A percentile compares a stretch with the other conserved stretches of the same genome.
These are phyloP conservation scores for Torulaspora indica DNA, from an alignment of 805 yeast species.

Conservation along the genomic window DNA sequence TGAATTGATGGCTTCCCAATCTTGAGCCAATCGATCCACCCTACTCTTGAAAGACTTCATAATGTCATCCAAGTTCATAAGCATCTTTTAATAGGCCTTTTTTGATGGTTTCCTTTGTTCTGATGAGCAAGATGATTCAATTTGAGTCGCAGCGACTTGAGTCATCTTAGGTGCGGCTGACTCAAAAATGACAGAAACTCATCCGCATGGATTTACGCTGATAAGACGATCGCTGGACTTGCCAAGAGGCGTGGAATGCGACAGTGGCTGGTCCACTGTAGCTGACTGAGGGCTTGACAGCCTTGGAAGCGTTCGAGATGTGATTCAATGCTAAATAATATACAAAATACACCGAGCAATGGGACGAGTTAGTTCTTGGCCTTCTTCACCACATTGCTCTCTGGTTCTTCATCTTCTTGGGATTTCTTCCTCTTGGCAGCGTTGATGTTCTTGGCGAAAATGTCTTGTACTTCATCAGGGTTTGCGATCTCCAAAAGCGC, in stretches of 20 bases:
- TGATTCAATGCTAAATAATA: conserved; percentile 10
- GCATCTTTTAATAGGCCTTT: not conserved
- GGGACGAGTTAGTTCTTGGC: conserved; percentile 19
- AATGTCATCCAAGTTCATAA: conserved; percentile 14
- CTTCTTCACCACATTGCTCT: conserved; percentile 18
- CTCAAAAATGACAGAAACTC: conserved; percentile 3
- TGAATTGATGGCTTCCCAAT: conserved; percentile 16
- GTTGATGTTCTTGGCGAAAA: conserved; percentile 55
- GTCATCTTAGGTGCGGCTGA: conserved; percentile 7
- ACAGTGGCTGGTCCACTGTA: too few species aligned
- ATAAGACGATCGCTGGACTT: not conserved
- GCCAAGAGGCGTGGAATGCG: too few species aligned
- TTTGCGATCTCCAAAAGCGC: conserved; percentile 81
- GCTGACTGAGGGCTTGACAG: too few species aligned
- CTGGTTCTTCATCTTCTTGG: conserved; percentile 12
- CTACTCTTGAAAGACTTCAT: conserved; percentile 14
- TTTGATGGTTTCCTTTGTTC: not conserved
- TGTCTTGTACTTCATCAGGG: conserved; percentile 58
- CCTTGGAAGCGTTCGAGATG: not conserved
- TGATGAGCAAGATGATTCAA: not conserved
- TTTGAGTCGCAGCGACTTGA: conserved; percentile 2
- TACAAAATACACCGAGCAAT: conserved; percentile 2
- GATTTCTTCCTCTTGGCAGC: conserved; percentile 36
- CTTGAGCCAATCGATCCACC: conserved; percentile 16
- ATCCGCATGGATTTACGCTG: not conserved